Conservation (phyloP, 257 asterid genomes). For the Gentiana macrophylla region DNA sequence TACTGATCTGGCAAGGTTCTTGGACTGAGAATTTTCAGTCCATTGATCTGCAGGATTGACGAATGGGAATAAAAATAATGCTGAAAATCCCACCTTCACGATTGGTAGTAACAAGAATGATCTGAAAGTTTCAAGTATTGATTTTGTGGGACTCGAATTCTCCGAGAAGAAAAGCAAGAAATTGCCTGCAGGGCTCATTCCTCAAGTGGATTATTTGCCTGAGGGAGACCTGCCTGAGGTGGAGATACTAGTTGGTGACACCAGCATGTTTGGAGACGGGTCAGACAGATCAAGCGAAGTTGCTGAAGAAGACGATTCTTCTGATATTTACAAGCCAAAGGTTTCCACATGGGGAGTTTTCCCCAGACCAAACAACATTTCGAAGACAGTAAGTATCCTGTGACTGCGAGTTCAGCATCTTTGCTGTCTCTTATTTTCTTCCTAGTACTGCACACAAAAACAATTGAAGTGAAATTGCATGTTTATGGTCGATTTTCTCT, state of each 20-base stretch:
- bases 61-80: slow-evolving; percentile 19
- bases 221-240: slow-evolving; percentile 69
- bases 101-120: slow-evolving; percentile 25
- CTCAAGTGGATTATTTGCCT: slow-evolving; percentile 39
- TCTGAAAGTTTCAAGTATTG: slow-evolving; percentile 46
- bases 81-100: slow-evolving; percentile 16
- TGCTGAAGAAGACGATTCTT: slow-evolving; percentile 25
- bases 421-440: too few species aligned
- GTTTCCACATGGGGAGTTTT: slow-evolving; percentile 98
- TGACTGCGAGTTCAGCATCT: too few species aligned
- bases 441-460: too few species aligned
- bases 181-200: slow-evolving; percentile 78
- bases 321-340: slow-evolving; percentile 69
- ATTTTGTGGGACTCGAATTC: slow-evolving; percentile 82
- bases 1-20: background rate
- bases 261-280: slow-evolving; percentile 46
- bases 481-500: too few species aligned
- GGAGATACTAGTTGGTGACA: slow-evolving; percentile 72
- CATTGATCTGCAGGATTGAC: slow-evolving; percentile 26
- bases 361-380: slow-evolving; percentile 81
- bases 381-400: slow-evolving; percentile 48
- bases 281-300: slow-evolving; percentile 13
- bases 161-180: slow-evolving; percentile 71
- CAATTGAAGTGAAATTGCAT: too few species aligned
- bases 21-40: slow-evolving; percentile 5